Evolutionary conservation across 2,329 filamentous ascomycete genomes (phyloP).

Genomic region (Grosmannia serpens): DNA sequence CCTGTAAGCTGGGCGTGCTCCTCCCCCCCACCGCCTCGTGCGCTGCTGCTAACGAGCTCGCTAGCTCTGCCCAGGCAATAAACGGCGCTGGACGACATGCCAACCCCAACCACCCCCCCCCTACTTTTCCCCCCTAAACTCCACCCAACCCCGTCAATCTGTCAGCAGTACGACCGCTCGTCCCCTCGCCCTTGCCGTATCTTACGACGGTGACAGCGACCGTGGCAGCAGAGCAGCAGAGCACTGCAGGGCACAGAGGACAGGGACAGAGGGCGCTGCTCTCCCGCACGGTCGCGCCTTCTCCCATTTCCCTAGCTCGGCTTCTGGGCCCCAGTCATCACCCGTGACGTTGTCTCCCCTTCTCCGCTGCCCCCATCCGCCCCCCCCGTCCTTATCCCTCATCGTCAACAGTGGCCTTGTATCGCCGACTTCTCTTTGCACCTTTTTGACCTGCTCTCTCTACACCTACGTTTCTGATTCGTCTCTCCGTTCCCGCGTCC

Average conservation of each 20-base stretch:
- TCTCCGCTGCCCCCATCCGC: not conserved
- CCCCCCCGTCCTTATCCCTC: not conserved
- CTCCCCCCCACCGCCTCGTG: too few species aligned
- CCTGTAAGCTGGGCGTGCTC: too few species aligned
- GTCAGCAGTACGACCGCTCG: not conserved
- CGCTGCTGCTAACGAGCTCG: too few species aligned
- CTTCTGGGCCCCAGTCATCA: not conserved
- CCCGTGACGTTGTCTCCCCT: slow-evolving; percentile 1
- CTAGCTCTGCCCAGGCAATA: too few species aligned
- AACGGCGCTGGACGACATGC: too few species aligned
- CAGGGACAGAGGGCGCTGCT: not conserved
- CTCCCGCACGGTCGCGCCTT: not conserved
- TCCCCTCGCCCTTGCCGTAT: not conserved
- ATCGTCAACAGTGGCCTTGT: not conserved
- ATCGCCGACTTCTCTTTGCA: not conserved
- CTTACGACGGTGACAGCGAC: too few species aligned
- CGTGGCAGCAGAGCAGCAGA: too few species aligned
- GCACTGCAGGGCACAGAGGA: not conserved
- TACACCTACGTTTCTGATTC: not conserved
- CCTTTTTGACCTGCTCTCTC: not conserved
- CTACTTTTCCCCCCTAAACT: too few species aligned
- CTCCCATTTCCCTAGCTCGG: not conserved
- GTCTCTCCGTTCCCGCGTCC: not conserved
- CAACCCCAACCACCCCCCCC: too few species aligned
- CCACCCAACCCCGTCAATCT: not conserved